Base-by-base conservation (phyloP, 495 filamentous ascomycete genomes). In the Penicillium argentinense region DNA sequence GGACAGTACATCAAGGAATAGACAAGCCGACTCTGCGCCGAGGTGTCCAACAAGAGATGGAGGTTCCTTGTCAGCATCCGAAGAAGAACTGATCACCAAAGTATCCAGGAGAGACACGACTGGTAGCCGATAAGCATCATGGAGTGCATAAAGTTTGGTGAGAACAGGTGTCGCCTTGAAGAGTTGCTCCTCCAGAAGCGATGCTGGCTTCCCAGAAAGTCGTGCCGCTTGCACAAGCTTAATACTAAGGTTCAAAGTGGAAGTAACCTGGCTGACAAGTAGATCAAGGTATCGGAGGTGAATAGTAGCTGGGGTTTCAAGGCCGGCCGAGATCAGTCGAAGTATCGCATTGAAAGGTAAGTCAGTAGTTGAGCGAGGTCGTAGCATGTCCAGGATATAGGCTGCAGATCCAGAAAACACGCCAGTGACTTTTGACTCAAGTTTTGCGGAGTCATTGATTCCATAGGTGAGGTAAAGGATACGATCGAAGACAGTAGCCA, bases 31-130 rank as follows among this genome's bases (percentile, higher is more conserved):
- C 49, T 89, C 84, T 13, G 88, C 75, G 12, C 89, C 89, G 2
- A 99, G 75, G 58, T 93, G 86, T 42, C 90, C 91, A 14, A 99
- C 78, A 16, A 98, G 74, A 5, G 92, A 97, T 21, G 91, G 88
- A 3, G 93, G 90, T 53, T 97, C 90, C 27, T 65, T 70, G 16
- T 75, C 75, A 17, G 74, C 60, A 41, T 73, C 68, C 40, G 78
- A 77, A 21, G 82, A 80, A 16, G 84, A 82, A 47, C 76, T 81
- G 21, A 80, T 74, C 14, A 97, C 83, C 12, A 99, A 71, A 21
- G 82, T 78, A 39, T 91, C 82, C 18, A 97, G 71, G 2, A 97
- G 69, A 3, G 75, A 67, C 5, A 91, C 69, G 11, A 87, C 79
- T 17, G 85, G 76, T 11, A 72, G 60, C 57, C 76, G 82, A 61